Percentiles rank a stretch among this genome's conserved stretches.
phyloP scores from a whole-genome alignment of 1,139 yeast species.

The Protomyces arabidopsidicola region DNA sequence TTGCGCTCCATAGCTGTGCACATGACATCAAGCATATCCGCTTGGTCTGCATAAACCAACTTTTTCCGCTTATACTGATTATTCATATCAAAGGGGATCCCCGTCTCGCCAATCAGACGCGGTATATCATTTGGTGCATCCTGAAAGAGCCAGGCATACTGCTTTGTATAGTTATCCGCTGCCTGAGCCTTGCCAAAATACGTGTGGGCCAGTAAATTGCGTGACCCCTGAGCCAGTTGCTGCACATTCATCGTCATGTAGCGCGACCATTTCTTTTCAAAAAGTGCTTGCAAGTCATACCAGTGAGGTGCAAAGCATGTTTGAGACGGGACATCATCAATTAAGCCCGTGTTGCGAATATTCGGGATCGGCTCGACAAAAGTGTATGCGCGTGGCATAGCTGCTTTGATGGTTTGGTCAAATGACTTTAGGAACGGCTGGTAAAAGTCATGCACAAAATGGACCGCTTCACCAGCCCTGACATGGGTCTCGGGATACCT shows the following conservation, averaged over 20 bases:
- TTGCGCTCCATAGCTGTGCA: constrained; percentile 71
- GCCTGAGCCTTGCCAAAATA: constrained; percentile 13
- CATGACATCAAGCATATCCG: constrained; percentile 77
- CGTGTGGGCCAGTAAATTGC: constrained; percentile 22
- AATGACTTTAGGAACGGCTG: constrained; percentile 13
- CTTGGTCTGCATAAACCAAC: constrained; percentile 59
- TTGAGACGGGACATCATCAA: not conserved
- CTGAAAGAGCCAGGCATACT: constrained; percentile 11
- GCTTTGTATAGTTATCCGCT: constrained; percentile 12
- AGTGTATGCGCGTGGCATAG: not conserved
- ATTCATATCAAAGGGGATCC: constrained; percentile 95
- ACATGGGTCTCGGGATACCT: constrained; percentile 1
- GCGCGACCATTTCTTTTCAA: constrained; percentile 15
- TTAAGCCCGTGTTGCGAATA: not conserved
- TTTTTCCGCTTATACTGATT: constrained; percentile 46
- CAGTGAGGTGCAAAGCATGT: constrained; percentile 48
- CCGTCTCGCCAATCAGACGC: constrained; percentile 79
- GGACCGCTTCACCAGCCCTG: constrained; percentile 3
- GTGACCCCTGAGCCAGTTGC: constrained; percentile 20
- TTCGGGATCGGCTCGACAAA: constrained; percentile 25
- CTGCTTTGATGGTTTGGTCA: not conserved
- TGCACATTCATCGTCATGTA: constrained; percentile 23
- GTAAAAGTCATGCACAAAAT: constrained; percentile 15
- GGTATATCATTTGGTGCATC: constrained; percentile 35
- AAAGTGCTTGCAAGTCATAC: constrained; percentile 42